These are phyloP conservation scores for Pseudonectria buxi DNA, from an alignment of 2,329 filamentous ascomycete genomes.

Conservation along the genomic window DNA sequence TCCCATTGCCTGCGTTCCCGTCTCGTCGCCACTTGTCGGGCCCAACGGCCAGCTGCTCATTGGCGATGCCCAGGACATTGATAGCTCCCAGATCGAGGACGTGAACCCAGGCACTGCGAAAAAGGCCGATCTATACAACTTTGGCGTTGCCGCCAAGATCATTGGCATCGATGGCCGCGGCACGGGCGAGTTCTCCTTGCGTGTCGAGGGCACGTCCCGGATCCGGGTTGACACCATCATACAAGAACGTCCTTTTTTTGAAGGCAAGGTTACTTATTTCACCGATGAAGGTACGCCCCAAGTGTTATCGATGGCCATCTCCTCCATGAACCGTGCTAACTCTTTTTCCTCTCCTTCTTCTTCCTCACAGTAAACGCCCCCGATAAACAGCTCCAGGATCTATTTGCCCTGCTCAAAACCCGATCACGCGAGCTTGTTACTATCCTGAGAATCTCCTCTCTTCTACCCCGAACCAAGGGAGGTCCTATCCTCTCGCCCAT, in stretches of 20 bases:
- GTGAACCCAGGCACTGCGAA: slow-evolving; percentile 53
- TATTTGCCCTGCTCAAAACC: slow-evolving; percentile 76
- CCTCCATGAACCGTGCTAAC: slow-evolving; percentile 5
- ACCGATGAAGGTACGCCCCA: slow-evolving; percentile 57
- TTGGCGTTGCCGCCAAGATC: slow-evolving; percentile 75
- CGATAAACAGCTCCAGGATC: slow-evolving; percentile 58
- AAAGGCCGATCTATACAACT: slow-evolving; percentile 71
- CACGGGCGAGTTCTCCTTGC: slow-evolving; percentile 69
- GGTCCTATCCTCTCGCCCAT: slow-evolving; percentile 67
- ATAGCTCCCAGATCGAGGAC: slow-evolving; percentile 35
- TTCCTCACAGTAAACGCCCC: slow-evolving; percentile 25
- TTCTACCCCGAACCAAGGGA: slow-evolving; percentile 65
- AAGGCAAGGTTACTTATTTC: slow-evolving; percentile 67
- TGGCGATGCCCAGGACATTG: slow-evolving; percentile 52
- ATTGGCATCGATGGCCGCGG: slow-evolving; percentile 69
- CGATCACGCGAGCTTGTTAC: slow-evolving; percentile 81
- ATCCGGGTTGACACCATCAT: slow-evolving; percentile 60
- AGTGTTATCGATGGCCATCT: neutral
- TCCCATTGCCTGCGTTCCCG: slow-evolving; percentile 79
- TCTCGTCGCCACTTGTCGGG: slow-evolving; percentile 68
- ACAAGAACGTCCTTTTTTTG: slow-evolving; percentile 78
- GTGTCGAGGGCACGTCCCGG: slow-evolving; percentile 79
- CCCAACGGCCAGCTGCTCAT: slow-evolving; percentile 70
- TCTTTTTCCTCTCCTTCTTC: neutral
- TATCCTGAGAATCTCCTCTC: slow-evolving; percentile 73